Conservation (phyloP, 108 stramenopile species). For the Fragilariopsis cylindrus region DNA sequence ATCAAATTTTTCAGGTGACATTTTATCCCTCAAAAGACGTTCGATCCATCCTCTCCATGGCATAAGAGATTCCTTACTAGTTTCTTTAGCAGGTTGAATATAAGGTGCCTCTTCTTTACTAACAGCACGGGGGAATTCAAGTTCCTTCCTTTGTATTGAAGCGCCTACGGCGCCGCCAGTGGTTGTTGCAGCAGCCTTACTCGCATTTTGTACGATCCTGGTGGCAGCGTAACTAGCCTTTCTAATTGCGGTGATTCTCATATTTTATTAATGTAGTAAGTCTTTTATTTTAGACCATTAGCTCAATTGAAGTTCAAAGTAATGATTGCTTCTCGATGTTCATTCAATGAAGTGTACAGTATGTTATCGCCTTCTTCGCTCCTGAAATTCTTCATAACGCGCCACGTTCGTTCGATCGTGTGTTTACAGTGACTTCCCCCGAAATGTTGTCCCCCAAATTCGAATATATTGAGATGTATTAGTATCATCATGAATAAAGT, state of each 20-base stretch:
- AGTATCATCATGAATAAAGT: too few species aligned
- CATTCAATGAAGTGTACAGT: too few species aligned
- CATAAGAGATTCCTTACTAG: conserved; percentile 72
- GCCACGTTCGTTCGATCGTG: too few species aligned
- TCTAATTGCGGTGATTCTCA: conserved; percentile 1
- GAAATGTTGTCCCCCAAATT: too few species aligned
- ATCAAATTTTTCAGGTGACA: conserved; percentile 58
- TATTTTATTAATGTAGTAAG: background rate
- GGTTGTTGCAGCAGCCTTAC: background rate
- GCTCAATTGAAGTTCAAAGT: too few species aligned
- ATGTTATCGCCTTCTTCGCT: too few species aligned
- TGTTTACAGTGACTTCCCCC: too few species aligned
- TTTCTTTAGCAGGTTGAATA: conserved; percentile 43
- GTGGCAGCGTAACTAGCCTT: background rate
- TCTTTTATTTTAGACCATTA: too few species aligned
- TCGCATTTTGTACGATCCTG: background rate
- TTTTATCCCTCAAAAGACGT: conserved; percentile 57
- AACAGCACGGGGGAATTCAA: conserved; percentile 47
- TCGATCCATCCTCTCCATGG: conserved; percentile 88
- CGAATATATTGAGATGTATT: too few species aligned
- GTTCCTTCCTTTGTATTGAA: conserved; percentile 2
- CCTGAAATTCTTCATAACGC: too few species aligned
- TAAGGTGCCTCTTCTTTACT: conserved; percentile 46
- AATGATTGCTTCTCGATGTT: too few species aligned
- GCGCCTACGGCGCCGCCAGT: background rate